phyloP scores from a whole-genome alignment of 257 asterid species.

The Forsythia suspensa region DNA sequence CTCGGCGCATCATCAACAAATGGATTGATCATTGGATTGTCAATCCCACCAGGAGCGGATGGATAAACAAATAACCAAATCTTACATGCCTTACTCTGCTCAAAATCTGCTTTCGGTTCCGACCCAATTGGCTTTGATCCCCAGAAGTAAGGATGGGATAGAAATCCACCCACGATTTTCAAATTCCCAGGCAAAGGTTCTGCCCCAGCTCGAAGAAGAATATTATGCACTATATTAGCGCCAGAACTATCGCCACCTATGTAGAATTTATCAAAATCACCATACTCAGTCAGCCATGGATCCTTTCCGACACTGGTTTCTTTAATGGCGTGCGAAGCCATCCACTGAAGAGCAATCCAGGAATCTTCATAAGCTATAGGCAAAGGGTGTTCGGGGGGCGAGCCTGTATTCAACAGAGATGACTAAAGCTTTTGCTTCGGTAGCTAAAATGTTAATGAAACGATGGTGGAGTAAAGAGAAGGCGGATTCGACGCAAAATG shows the following conservation, averaged over 20 bases:
- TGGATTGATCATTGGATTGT: conserved; percentile 28
- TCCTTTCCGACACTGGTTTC: too few relatives aligned
- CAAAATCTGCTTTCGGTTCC: conserved; percentile 16
- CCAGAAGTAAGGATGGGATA: conserved; percentile 34
- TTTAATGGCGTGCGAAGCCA: conserved; percentile 8
- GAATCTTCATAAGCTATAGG: conserved; percentile 36
- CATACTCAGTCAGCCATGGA: too few relatives aligned
- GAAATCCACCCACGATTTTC: conserved; percentile 37
- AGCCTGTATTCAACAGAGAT: too few relatives aligned
- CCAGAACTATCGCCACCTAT: too few relatives aligned
- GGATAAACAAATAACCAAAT: neutral
- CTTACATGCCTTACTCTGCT: neutral
- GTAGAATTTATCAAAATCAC: too few relatives aligned
- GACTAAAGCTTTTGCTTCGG: too few relatives aligned
- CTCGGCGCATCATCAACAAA: conserved; percentile 13
- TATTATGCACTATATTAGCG: neutral
- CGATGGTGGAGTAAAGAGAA: neutral
- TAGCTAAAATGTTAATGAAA: too few relatives aligned
- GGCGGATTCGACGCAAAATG: conserved; percentile 35
- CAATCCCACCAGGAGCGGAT: conserved; percentile 14
- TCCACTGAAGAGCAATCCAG: conserved; percentile 41
- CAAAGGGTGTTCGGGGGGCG: too few relatives aligned
- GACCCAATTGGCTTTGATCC: conserved; percentile 25
- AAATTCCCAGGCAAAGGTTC: conserved; percentile 23
- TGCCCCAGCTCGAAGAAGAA: conserved; percentile 26